Conservation (phyloP, 1,284 basidiomycete genomes). For the Rhizoctonia solani region DNA sequence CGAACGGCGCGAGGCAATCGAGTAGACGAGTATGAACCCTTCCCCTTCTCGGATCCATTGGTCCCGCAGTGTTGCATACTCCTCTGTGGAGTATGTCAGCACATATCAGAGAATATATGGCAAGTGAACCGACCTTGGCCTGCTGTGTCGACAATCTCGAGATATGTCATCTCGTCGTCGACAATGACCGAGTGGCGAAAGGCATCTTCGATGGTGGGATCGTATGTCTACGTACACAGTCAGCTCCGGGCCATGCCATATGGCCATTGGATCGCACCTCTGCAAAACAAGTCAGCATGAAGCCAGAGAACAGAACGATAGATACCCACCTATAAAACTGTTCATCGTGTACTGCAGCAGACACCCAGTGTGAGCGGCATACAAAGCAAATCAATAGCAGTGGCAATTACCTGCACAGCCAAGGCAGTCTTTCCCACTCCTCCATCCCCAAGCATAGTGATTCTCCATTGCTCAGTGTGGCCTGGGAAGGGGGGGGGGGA, state of each 20-base stretch:
- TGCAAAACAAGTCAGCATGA: too few species aligned
- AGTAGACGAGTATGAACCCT: conserved; percentile 98
- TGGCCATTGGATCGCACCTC: too few species aligned
- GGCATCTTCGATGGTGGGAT: conserved; percentile 94
- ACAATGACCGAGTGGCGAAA: conserved; percentile 91
- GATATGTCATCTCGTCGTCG: conserved; percentile 88
- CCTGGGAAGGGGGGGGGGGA: neutral
- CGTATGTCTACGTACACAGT: conserved; percentile 64
- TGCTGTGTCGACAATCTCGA: conserved; percentile 92
- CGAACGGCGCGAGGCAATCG: conserved; percentile 91
- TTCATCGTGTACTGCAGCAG: conserved; percentile 85
- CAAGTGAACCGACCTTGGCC: conserved; percentile 73
- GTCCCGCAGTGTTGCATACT: conserved; percentile 95
- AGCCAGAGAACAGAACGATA: too few species aligned
- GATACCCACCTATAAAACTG: conserved; percentile 86
- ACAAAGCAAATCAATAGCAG: conserved; percentile 38
- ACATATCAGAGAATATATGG: neutral
- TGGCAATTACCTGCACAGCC: conserved; percentile 81
- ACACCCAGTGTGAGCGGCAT: conserved; percentile 32
- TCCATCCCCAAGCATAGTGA: conserved; percentile 95
- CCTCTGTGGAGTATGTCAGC: conserved; percentile 63
- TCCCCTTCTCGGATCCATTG: conserved; percentile 99
- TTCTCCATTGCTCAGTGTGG: conserved; percentile 85
- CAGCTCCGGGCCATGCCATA: neutral
- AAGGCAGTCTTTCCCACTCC: conserved; percentile 98